Conservation (phyloP, 2,329 filamentous ascomycete genomes). For the Fusarium bulbicola region DNA sequence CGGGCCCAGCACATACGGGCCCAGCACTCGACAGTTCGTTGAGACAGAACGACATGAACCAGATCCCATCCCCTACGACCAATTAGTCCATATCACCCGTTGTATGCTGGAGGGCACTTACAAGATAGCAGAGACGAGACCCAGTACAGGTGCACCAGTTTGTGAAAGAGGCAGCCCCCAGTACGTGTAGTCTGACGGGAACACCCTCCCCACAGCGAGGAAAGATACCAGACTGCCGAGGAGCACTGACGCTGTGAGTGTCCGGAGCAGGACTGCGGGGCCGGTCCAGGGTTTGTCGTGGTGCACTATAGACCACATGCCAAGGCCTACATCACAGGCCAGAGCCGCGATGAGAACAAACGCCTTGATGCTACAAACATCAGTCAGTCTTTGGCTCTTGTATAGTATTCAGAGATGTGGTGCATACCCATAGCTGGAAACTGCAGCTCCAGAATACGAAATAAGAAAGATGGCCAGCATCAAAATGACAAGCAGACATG, state of each 20-base stretch:
- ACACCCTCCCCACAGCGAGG: conserved; percentile 47
- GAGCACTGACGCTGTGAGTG: conserved; percentile 46
- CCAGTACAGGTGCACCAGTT: conserved; percentile 47
- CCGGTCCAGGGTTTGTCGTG: conserved; percentile 44
- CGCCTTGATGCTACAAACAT: conserved; percentile 35
- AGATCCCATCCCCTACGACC: conserved; percentile 35
- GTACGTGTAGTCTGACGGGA: conserved; percentile 49
- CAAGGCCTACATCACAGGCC: conserved; percentile 47
- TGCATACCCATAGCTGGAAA: conserved; percentile 35
- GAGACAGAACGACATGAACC: conserved; percentile 36
- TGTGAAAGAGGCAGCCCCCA: conserved; percentile 47
- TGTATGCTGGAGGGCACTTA: conserved; percentile 29
- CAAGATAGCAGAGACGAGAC: conserved; percentile 50
- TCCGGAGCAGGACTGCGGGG: conserved; percentile 46
- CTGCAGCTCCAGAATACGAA: conserved; percentile 37
- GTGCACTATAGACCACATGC: conserved; percentile 47
- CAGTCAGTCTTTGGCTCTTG: conserved; percentile 1
- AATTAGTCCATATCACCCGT: conserved; percentile 7
- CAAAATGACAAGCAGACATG: conserved; percentile 45
- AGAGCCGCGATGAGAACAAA: conserved; percentile 46
- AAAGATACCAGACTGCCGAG: conserved; percentile 50
- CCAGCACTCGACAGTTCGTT: conserved; percentile 32
- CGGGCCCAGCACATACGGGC: conserved; percentile 35
- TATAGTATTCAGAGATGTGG: not conserved
- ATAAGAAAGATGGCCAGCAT: conserved; percentile 47